Evolutionary conservation across 345 rosid species (phyloP).

Genomic region (Nephelium lappaceum): DNA sequence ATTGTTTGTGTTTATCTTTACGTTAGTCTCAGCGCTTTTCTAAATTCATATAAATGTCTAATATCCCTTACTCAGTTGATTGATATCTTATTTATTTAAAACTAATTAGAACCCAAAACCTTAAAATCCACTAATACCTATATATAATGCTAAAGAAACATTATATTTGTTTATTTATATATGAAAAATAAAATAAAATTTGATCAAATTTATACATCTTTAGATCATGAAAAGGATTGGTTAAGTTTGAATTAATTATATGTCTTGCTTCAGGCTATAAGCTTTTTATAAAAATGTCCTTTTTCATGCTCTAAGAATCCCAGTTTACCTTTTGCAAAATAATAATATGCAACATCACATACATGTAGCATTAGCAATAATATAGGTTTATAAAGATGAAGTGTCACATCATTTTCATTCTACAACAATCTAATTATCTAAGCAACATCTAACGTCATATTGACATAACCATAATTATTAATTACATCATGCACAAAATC

Average conservation of each 20-base stretch:
- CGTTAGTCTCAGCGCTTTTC: too few relatives aligned
- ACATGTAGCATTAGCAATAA: too few relatives aligned
- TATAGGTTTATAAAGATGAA: too few relatives aligned
- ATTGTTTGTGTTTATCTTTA: too few relatives aligned
- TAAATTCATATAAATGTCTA: too few relatives aligned
- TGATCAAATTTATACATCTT: not conserved
- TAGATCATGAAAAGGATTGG: not conserved
- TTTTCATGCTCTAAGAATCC: not conserved
- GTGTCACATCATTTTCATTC: too few relatives aligned
- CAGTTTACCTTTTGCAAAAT: not conserved
- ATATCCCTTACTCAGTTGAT: too few relatives aligned
- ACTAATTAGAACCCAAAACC: not conserved
- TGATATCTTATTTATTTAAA: not conserved
- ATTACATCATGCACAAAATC: not conserved
- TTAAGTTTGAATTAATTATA: not conserved
- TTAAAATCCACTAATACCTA: too few relatives aligned
- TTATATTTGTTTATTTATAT: too few relatives aligned
- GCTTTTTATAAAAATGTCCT: not conserved
- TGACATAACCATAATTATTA: not conserved
- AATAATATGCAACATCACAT: too few relatives aligned
- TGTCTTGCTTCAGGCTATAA: not conserved
- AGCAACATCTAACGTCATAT: not conserved
- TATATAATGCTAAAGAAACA: too few relatives aligned
- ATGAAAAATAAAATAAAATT: too few relatives aligned
- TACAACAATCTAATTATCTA: not conserved